These are phyloP conservation scores for Flaveria trinervia DNA, from an alignment of 129 eudicot species.

Conservation along the genomic window DNA sequence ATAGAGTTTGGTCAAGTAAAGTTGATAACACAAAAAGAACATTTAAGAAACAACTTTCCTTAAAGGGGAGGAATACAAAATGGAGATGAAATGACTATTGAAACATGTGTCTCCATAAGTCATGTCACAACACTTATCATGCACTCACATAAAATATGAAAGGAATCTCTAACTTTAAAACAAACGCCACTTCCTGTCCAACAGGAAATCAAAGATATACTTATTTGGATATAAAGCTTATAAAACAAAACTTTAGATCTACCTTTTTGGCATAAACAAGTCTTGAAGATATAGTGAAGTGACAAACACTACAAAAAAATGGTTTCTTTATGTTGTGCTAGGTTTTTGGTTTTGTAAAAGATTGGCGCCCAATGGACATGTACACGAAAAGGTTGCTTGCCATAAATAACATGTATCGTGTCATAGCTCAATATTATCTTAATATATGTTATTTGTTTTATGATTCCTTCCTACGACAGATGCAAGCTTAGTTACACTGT, in stretches of 20 bases:
- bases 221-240: slow-evolving; percentile 36
- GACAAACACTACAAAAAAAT: slow-evolving; percentile 27
- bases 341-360: slow-evolving; percentile 14
- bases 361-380: background rate
- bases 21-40: slow-evolving; percentile 31
- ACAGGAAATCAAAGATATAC: slow-evolving; percentile 26
- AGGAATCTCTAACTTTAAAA: slow-evolving; percentile 22
- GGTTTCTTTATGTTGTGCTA: slow-evolving; percentile 1
- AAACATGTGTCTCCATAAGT: slow-evolving; percentile 36
- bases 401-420: slow-evolving; percentile 18
- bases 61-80: slow-evolving; percentile 38
- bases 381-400: slow-evolving; percentile 8
- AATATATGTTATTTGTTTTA: background rate
- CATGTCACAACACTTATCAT: slow-evolving; percentile 35
- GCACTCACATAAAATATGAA: slow-evolving; percentile 30
- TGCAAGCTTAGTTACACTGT: background rate
- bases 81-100: slow-evolving; percentile 30
- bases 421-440: slow-evolving; percentile 5
- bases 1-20: slow-evolving; percentile 44
- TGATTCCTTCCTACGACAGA: too few relatives aligned
- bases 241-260: slow-evolving; percentile 29
- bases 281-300: slow-evolving; percentile 25
- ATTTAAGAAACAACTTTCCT: slow-evolving; percentile 20
- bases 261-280: slow-evolving; percentile 22
- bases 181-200: slow-evolving; percentile 31